Base-by-base conservation (phyloP, 2,329 filamentous ascomycete genomes). In the Penicillium glabrum region DNA sequence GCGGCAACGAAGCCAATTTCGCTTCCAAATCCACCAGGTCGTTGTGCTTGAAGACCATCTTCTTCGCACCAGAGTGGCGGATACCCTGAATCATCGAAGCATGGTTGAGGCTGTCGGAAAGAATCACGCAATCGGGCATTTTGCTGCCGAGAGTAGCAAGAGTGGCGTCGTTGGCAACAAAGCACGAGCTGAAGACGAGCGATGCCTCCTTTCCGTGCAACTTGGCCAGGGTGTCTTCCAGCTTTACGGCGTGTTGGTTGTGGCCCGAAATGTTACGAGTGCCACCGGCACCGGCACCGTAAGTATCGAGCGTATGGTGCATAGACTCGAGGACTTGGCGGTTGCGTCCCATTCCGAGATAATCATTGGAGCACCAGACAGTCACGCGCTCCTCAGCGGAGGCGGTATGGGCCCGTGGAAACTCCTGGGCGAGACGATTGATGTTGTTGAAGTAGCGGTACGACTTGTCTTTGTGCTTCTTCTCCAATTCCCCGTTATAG, bases 401-500 rank as follows among this genome's bases (percentile, higher is more conserved):
- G 16, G 90, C 84, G 83, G 96, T 96, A 76, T 99, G 95, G 46
- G 95, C 95, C 63, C 90, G 90, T 29, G 95, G 95, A 62, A 99
- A 99, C 63, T 98, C 91, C 79, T 95, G 91, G 64, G 95, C 95
- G 59, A 99, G 83, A 35, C 95, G 92, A 73, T 99, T 99, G 86
- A 99, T 99, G 82, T 99, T 99, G 84, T 99, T 99, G 83, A 99
- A 99, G 82, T 98, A 98, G 72, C 95, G 91, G 81, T 99, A 99
- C 51, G 93, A 97, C 81, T 97, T 98, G 83, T 99, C 95, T 83
- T 96, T 93, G 84, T 96, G 95, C 82, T 99, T 99, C 85, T 97
- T 98, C 68, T 97, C 91, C 66, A 99, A 79, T 76, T 99, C 93
- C 60, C 80, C 80, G 63, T 88, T 80, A 79, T 98, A 99, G 77